Conservation (phyloP, 2,329 filamentous ascomycete genomes). For the Pseudogymnoascus sp. region DNA sequence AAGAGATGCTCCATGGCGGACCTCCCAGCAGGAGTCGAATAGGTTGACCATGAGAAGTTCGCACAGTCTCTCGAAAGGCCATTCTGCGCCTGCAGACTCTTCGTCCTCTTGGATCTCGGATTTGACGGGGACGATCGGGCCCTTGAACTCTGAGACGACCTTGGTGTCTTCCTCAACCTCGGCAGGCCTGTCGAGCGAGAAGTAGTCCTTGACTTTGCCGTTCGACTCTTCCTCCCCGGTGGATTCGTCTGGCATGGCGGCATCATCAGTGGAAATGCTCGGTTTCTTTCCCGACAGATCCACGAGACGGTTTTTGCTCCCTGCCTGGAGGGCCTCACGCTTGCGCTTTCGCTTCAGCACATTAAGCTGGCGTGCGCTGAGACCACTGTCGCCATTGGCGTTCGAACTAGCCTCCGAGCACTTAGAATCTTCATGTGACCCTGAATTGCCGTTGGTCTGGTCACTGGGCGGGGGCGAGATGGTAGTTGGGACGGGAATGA, state of each 20-base stretch:
- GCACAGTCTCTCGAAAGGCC: conserved; percentile 90
- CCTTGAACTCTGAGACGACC: conserved; percentile 93
- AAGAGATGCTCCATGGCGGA: conserved; percentile 92
- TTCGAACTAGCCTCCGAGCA: conserved; percentile 14
- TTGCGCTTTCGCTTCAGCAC: conserved; percentile 92
- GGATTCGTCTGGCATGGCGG: conserved; percentile 48
- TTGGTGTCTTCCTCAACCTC: conserved; percentile 85
- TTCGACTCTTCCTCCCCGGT: conserved; percentile 56
- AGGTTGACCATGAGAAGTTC: conserved; percentile 91
- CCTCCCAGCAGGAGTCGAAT: conserved; percentile 92
- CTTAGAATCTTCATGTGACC: conserved; percentile 36
- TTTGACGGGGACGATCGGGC: conserved; percentile 70
- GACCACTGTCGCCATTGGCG: conserved; percentile 50
- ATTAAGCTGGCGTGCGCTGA: conserved; percentile 92
- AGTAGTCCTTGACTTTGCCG: conserved; percentile 68
- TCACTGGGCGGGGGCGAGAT: conserved; percentile 18
- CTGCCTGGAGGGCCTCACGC: conserved; percentile 78
- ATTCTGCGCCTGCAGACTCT: conserved; percentile 71
- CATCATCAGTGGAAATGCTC: conserved; percentile 22
- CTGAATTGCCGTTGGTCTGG: conserved; percentile 34
- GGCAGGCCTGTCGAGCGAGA: conserved; percentile 72
- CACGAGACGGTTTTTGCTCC: conserved; percentile 82
- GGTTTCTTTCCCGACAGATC: conserved; percentile 64
- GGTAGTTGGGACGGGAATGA: conserved; percentile 15
- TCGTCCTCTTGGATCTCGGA: conserved; percentile 75